phyloP scores from a whole-genome alignment of 768 basidiomycete species.

The Phaeolepiota aurea region DNA sequence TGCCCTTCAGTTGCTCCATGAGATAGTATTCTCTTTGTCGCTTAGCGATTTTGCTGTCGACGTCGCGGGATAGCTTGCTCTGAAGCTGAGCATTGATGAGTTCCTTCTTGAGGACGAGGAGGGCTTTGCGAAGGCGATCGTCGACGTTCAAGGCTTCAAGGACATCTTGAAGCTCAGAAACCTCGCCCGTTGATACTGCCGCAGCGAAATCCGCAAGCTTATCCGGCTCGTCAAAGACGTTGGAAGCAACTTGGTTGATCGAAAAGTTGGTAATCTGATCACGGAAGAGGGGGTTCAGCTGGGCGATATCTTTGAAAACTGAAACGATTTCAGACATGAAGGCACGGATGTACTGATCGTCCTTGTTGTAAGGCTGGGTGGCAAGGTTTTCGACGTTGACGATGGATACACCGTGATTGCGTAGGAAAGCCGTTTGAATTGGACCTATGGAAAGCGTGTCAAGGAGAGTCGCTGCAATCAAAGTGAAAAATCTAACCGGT shows the following conservation, averaged over 20 bases:
- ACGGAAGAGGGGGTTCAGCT: constrained; percentile 94
- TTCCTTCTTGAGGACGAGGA: constrained; percentile 94
- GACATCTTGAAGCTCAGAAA: constrained; percentile 87
- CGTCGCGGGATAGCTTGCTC: constrained; percentile 85
- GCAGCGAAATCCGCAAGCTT: constrained; percentile 97
- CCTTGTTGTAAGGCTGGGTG: constrained; percentile 81
- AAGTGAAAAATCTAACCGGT: neutral
- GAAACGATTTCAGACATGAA: constrained; percentile 95
- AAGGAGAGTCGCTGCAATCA: constrained; percentile 1
- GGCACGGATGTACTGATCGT: constrained; percentile 91
- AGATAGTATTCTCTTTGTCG: constrained; percentile 91
- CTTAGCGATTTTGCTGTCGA: constrained; percentile 92
- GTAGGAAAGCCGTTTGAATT: constrained; percentile 79
- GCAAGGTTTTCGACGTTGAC: constrained; percentile 81
- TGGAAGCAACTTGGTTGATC: constrained; percentile 40
- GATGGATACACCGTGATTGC: constrained; percentile 75
- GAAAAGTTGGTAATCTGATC: constrained; percentile 37
- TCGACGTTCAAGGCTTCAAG: constrained; percentile 81
- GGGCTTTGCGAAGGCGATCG: constrained; percentile 82
- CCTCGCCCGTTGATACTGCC: constrained; percentile 90
- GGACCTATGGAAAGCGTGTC: constrained; percentile 31
- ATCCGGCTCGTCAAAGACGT: constrained; percentile 96
- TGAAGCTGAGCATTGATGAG: constrained; percentile 95
- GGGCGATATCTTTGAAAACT: constrained; percentile 97
- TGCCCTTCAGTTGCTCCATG: constrained; percentile 94